Evolutionary conservation across 2,329 filamentous ascomycete genomes (phyloP).

Genomic region (Fusarium aywerte): DNA sequence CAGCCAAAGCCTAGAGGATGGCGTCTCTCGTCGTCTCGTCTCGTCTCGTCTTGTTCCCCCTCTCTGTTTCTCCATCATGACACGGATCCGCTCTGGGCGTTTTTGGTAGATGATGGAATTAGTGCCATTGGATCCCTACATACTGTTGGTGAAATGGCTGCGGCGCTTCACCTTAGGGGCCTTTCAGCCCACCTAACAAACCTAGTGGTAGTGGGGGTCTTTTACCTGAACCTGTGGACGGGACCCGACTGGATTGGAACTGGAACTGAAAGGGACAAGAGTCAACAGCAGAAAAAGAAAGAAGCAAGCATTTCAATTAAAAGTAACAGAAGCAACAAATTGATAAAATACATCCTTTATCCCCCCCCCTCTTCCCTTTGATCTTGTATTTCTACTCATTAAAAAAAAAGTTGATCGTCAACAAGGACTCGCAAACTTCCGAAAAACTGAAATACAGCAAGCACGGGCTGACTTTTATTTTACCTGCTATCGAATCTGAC

Average conservation of each 20-base stretch:
- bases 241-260: background rate
- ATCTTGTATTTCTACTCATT: too few species aligned
- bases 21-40: too few species aligned
- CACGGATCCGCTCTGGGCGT: conserved; percentile 30
- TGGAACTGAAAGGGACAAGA: background rate
- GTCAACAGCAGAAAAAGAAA: conserved; percentile 1
- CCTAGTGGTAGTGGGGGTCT: background rate
- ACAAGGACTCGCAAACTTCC: conserved; percentile 35
- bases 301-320: conserved; percentile 14
- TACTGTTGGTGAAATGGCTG: background rate
- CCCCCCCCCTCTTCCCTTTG: background rate
- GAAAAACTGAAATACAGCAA: conserved; percentile 30
- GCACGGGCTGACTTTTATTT: conserved; percentile 3
- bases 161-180: background rate
- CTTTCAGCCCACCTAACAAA: conserved; percentile 1
- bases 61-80: conserved; percentile 18
- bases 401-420: conserved; percentile 35
- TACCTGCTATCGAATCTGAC: too few species aligned
- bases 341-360: conserved; percentile 18
- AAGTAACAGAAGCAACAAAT: conserved; percentile 1
- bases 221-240: background rate
- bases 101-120: conserved; percentile 19
- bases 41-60: background rate
- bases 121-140: background rate
- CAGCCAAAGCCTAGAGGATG: background rate